Base-by-base conservation (phyloP, 805 yeast genomes). In the Candida pini region DNA sequence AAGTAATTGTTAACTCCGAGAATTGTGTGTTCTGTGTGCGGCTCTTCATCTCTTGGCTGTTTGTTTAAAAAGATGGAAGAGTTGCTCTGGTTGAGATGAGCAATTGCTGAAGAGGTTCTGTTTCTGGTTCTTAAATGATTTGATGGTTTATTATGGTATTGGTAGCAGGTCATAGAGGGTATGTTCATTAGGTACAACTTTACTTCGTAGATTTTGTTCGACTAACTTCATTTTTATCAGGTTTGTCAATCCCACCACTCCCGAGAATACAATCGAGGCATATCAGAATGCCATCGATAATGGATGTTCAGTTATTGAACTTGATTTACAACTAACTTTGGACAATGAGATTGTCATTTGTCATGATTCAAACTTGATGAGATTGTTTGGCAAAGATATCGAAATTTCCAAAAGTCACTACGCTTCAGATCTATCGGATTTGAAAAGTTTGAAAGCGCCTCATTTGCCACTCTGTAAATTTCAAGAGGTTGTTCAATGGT, bases 241-340 rank as follows among this genome's bases (percentile, higher is more conserved):
- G 15, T 15, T 24, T 10, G 54, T 37, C 39, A 49, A 53, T 19
- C 44, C 44, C 10, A 27, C 33, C 8, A 59, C 33, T 33, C 66
- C 66, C 2, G 67, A 63, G 33, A 63, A 63, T 36, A 59, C 67
- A n/a, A 41, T 63, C 4, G 32, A 45, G 2, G 58, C 65, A 10
- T 63, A 54, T 33, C 51, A 58, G 5, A 54, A 60, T 28, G 66
- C 67, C 1, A 48, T 51, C 9, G 49, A 48, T 12, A 48, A 49
- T 20, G 64, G 65, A 1, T 58, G 64, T 32, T 35, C 43, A 4
- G 56, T 60, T 2, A 45, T 63, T 14, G 68, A 63, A 36, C 51
- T 62, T 1, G 69, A 64, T 43, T 40, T 64, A 9, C 69, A 64
- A 36, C 42, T 62, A 4, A 42, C 68, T 1, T 39, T 43, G 7